These are phyloP conservation scores for Schizosaccharomyces lindneri DNA, from an alignment of 805 yeast species.

Conservation along the genomic window DNA sequence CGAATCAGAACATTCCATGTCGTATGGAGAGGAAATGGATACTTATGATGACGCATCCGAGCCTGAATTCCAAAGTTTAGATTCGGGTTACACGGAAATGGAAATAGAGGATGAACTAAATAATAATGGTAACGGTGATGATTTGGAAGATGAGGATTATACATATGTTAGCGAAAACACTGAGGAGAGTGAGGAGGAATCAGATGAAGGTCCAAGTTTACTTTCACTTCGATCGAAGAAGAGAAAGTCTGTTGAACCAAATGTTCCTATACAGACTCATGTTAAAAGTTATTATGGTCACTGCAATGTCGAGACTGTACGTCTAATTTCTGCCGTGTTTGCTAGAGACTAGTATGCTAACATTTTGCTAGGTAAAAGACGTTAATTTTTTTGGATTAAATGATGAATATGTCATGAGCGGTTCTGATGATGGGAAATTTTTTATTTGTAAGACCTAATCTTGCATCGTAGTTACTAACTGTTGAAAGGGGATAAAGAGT, in stretches of 20 bases:
- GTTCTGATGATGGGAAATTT: conserved; percentile 8
- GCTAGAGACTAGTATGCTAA: too few relatives aligned
- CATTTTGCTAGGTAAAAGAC: conserved; percentile 5
- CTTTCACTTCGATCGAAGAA: neutral
- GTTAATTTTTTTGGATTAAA: conserved; percentile 7
- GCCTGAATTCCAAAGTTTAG: too few relatives aligned
- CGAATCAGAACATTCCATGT: too few relatives aligned
- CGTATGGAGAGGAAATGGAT: too few relatives aligned
- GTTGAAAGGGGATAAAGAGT: conserved; percentile 4
- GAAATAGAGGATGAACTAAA: neutral
- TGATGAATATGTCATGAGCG: conserved; percentile 9
- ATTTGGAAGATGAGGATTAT: neutral
- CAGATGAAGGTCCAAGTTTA: conserved; percentile 1
- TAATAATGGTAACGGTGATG: neutral
- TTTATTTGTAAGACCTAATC: conserved; percentile 3
- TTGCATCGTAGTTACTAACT: neutral
- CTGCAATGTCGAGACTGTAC: neutral
- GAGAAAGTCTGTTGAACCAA: neutral
- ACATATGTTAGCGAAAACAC: neutral
- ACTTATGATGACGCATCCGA: too few relatives aligned
- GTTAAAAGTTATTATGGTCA: neutral
- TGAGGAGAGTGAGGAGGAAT: conserved; percentile 3
- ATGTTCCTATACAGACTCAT: neutral
- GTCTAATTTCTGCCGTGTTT: too few relatives aligned
- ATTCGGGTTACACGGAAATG: too few relatives aligned